Base-by-base conservation (phyloP, 2,329 filamentous ascomycete genomes). In the Cercospora sp. region DNA sequence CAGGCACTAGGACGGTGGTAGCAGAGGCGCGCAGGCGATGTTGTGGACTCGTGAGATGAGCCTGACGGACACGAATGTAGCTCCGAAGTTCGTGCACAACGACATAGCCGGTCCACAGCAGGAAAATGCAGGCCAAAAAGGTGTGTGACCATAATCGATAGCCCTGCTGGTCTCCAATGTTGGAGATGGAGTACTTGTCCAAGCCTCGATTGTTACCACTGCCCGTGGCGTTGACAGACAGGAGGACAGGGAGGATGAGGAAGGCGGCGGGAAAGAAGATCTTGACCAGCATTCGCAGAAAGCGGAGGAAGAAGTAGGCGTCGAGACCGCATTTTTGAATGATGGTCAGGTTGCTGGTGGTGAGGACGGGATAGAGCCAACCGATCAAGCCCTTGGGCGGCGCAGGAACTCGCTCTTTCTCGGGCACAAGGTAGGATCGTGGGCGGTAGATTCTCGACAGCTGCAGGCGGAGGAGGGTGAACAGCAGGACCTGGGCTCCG, bases 241-340 rank as follows among this genome's bases (percentile, higher is more conserved):
- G 82, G 53, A 99, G 83, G 26, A 97, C 90, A 0, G 95, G 95
- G 64, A 97, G 84, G 30, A 97, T 89, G 61, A 97, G 76, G 28
- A 88, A 73, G 12, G 91, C 89, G 66, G 97, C 88, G 1, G 95
- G 93, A 45, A 97, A 82, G 78, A 99, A 98, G 70, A 99, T 97
- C 77, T 97, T 89, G 53, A 98, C 86, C 5, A 98, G 87, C 75
- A 92, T 91, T 69, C 90, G 89, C 28, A 94, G 86, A 76, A 97
- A 99, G 70, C 96, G 91, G 1, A 99, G 85, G 79, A 99, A 99
- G 83, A 98, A 97, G 81, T 97, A 99, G 75, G 94, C 93, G 78
- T 99, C 95, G 9, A 99, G 87, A 18, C 95, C 95, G 73, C 94
- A 97, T 80, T 97, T 97, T 63, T 94, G 90, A 75, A 99, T 97